phyloP scores from a whole-genome alignment of 148 eudicot species.

The Spergularia marina region DNA sequence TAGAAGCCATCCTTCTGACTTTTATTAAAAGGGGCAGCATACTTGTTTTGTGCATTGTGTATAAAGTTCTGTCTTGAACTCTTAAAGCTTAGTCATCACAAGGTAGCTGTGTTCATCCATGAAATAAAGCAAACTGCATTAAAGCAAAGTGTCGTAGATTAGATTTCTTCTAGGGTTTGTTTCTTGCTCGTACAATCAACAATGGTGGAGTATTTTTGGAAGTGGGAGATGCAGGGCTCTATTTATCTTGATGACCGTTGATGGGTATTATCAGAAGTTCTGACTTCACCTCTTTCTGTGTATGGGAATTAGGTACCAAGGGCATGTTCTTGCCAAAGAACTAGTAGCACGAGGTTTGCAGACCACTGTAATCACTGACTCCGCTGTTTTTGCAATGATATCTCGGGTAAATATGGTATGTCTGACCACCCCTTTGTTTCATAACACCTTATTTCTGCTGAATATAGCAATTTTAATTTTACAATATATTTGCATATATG shows the following conservation, averaged over 20 bases:
- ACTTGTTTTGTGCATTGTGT: neutral
- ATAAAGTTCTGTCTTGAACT: neutral
- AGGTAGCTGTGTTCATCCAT: neutral
- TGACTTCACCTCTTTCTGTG: slow-evolving; percentile 10
- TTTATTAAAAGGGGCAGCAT: neutral
- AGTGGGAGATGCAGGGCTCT: neutral
- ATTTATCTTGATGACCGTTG: neutral
- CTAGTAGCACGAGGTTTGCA: slow-evolving; percentile 86
- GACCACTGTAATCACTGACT: slow-evolving; percentile 92
- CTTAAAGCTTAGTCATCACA: neutral
- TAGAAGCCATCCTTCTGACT: neutral
- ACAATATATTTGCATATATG: neutral
- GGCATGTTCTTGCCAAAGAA: slow-evolving; percentile 93
- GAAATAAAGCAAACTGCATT: neutral
- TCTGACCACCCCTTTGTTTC: neutral
- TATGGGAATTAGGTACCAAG: slow-evolving; percentile 66
- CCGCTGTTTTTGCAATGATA: slow-evolving; percentile 98
- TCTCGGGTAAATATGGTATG: slow-evolving; percentile 96
- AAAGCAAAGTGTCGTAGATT: neutral
- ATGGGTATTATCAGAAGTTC: slow-evolving; percentile 4
- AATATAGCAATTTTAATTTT: neutral
- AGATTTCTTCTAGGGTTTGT: neutral
- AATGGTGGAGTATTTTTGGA: neutral
- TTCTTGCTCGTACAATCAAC: neutral
- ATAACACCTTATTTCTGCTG: neutral